These are phyloP conservation scores for Rhizopus sp. DNA, from an alignment of 371 early-diverging fungal genomes.

Conservation along the genomic window DNA sequence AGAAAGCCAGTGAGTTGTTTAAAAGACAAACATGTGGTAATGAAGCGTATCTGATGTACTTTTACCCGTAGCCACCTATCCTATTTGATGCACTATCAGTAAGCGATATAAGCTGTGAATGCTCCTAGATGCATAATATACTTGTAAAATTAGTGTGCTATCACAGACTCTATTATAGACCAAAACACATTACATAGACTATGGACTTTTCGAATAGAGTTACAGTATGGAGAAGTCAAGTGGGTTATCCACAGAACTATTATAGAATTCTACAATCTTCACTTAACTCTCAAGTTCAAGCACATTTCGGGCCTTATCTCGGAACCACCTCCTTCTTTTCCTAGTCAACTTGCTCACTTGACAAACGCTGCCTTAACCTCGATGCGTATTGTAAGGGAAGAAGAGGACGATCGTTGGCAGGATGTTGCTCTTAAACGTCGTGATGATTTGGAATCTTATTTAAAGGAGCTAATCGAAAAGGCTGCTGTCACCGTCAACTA, in stretches of 20 bases:
- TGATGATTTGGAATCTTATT: constrained; percentile 63
- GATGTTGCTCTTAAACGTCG: constrained; percentile 58
- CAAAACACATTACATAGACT: constrained; percentile 26
- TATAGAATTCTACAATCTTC: constrained; percentile 70
- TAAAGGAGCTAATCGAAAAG: constrained; percentile 55
- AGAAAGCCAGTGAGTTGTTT: constrained; percentile 31
- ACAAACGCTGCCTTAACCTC: constrained; percentile 37
- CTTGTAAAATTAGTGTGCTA: constrained; percentile 33
- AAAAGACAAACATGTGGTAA: background rate
- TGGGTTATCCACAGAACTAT: constrained; percentile 73
- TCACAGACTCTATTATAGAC: constrained; percentile 52
- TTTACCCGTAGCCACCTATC: constrained; percentile 35
- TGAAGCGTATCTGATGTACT: background rate
- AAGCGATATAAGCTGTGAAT: background rate
- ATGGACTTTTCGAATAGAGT: constrained; percentile 66
- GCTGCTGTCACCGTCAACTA: constrained; percentile 56
- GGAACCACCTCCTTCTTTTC: constrained; percentile 43
- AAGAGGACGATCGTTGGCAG: constrained; percentile 28
- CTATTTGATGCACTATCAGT: constrained; percentile 39
- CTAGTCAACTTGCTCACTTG: constrained; percentile 38
- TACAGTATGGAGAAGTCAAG: constrained; percentile 80
- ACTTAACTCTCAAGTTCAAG: constrained; percentile 57
- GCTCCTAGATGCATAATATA: background rate
- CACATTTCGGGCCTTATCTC: constrained; percentile 21
- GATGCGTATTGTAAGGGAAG: constrained; percentile 33